Percentiles rank a stretch among this genome's conserved stretches.
phyloP scores from a whole-genome alignment of 495 filamentous ascomycete species.

The Penicillium verhagenii region DNA sequence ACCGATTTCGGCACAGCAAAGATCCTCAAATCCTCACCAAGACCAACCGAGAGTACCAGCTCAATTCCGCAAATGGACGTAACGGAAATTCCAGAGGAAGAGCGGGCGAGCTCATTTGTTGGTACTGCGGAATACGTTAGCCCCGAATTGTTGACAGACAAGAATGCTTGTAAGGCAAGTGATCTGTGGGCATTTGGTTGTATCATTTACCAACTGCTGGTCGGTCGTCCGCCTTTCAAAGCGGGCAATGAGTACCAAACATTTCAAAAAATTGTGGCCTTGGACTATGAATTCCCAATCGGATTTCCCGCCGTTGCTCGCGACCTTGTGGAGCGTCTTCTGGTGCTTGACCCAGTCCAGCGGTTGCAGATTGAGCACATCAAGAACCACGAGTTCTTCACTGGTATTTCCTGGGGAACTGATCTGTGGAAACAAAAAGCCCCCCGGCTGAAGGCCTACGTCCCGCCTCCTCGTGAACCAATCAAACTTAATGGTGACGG shows the following conservation, averaged over 20 bases:
- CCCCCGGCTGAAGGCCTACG: slow-evolving; percentile 83
- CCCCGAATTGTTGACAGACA: slow-evolving; percentile 90
- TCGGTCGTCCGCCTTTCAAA: slow-evolving; percentile 95
- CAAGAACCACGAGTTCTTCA: slow-evolving; percentile 96
- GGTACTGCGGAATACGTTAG: slow-evolving; percentile 99
- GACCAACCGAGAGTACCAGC: slow-evolving; percentile 43
- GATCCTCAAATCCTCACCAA: slow-evolving; percentile 69
- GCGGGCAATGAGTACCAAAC: slow-evolving; percentile 96
- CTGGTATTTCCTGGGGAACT: slow-evolving; percentile 82
- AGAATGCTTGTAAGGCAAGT: slow-evolving; percentile 96
- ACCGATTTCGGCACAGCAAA: slow-evolving; percentile 99
- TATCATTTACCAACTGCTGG: slow-evolving; percentile 94
- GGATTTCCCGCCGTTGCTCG: slow-evolving; percentile 87
- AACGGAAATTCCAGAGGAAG: slow-evolving; percentile 60
- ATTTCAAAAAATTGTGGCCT: slow-evolving; percentile 93
- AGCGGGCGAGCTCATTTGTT: slow-evolving; percentile 89
- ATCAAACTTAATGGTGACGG: slow-evolving; percentile 72
- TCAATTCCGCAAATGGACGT: slow-evolving; percentile 50
- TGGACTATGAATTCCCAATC: slow-evolving; percentile 91
- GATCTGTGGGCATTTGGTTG: slow-evolving; percentile 99
- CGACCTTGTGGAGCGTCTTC: slow-evolving; percentile 87
- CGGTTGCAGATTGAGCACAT: slow-evolving; percentile 95
- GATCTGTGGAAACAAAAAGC: slow-evolving; percentile 89
- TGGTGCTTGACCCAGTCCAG: slow-evolving; percentile 85
- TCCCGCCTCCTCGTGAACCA: slow-evolving; percentile 73